Evolutionary conservation across 805 yeast species (phyloP), one percentile per base, ranked within the genome.

Genomic region (Monosporozyma servazzii): DNA sequence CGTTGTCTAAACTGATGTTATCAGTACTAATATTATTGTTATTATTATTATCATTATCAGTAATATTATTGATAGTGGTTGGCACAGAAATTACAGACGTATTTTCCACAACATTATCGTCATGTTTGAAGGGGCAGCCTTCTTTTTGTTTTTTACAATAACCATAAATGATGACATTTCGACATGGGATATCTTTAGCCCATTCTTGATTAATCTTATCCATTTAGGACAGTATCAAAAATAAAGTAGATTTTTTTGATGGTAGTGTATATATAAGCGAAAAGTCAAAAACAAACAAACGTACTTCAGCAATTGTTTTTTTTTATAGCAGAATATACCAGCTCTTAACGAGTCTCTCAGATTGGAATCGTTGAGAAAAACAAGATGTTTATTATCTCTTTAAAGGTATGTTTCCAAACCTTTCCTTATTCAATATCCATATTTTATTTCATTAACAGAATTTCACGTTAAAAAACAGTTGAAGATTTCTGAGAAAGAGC

Each of bases 111-210:
- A 43, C 5, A 27, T 63, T 61, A 46, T 70, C 72, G 40, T 78
- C 84, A 65, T 87, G 95, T 48, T 79, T 81, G 63, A 87, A 88
- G 2, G 83, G 84, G 64, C 96, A 88, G 10, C 96, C 96, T 60
- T 87, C 88, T 58, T 85, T 84, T 59, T 86, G 89, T 69, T 78
- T 88, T 65, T 87, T 87, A 72, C 96, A 88, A 61, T 77, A 87
- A 3, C 96, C 96, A 71, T 88, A 88, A 33, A 87, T 86, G 47
- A 84, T 79, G 51, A 88, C 82, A 61, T 88, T 88, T 65, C 89
- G 77, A 69, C 96, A 88, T 51, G 85, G 89, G 29, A 88, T 82
- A 53, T 82, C 82, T 66, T 79, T 83, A 6, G 90, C 89, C 75
- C 76, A 71, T 20, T 72, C 75, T 48, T 69, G 61, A 46, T 62